Evolutionary conservation across 768 basidiomycete genomes (phyloP).

Genomic region (Tulasnella sp.): DNA sequence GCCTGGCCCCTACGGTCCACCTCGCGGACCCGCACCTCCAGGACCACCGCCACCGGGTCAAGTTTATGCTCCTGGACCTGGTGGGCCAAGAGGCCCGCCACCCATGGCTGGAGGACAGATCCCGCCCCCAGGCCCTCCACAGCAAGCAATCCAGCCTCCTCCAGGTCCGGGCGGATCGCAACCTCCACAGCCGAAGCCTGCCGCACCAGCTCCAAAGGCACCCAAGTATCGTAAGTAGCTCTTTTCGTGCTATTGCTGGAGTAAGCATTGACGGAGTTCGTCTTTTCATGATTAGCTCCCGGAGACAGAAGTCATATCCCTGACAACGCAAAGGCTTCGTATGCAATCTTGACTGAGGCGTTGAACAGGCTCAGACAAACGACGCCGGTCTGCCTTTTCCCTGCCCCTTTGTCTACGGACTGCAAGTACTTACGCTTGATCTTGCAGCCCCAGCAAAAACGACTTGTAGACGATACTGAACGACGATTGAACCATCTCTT

Average conservation of each 20-base stretch:
- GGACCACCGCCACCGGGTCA: constrained; percentile 12
- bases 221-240: constrained; percentile 58
- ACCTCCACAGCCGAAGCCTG: constrained; percentile 39
- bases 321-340: constrained; percentile 59
- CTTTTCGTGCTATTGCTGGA: not conserved
- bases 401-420: not conserved
- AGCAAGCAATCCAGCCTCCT: constrained; percentile 30
- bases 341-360: constrained; percentile 58
- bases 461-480: constrained; percentile 81
- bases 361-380: constrained; percentile 65
- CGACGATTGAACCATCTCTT: constrained; percentile 80
- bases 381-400: constrained; percentile 56
- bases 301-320: constrained; percentile 94
- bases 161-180: constrained; percentile 33
- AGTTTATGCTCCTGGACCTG: constrained; percentile 28
- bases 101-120: constrained; percentile 18
- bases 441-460: constrained; percentile 72
- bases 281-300: constrained; percentile 50
- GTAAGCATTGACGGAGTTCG: not conserved
- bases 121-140: not conserved
- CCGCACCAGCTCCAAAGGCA: constrained; percentile 43
- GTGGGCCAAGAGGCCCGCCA: constrained; percentile 25
- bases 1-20: constrained; percentile 27
- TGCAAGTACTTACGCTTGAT: not conserved
- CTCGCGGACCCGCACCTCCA: constrained; percentile 23